These are phyloP conservation scores for Coccomyxa subellipsoidea DNA, from an alignment of 163 green algal species.

Conservation along the genomic window DNA sequence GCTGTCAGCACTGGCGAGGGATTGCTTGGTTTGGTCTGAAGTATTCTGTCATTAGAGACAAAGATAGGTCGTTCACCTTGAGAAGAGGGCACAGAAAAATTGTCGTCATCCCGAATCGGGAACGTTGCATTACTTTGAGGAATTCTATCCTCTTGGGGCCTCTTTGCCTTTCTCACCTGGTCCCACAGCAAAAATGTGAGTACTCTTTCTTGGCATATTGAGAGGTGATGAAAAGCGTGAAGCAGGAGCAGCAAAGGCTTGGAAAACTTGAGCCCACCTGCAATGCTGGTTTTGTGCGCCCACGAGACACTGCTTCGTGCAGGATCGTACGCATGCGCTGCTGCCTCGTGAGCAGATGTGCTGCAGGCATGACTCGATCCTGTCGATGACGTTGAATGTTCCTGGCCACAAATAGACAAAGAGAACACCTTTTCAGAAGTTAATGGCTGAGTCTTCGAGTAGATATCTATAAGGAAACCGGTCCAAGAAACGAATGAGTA, in stretches of 20 bases:
- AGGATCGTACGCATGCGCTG: not conserved
- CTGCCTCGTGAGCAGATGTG: not conserved
- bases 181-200: not conserved
- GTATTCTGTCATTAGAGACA: not conserved
- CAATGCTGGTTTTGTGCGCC: not conserved
- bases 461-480: not conserved
- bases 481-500: not conserved
- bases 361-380: not conserved
- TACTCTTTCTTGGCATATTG: not conserved
- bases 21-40: not conserved
- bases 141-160: not conserved
- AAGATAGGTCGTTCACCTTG: not conserved
- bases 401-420: not conserved
- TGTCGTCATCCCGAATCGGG: not conserved
- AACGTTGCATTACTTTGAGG: not conserved
- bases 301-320: not conserved
- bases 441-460: not conserved
- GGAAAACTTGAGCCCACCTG: not conserved
- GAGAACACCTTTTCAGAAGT: not conserved
- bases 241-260: not conserved
- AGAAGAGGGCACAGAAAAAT: not conserved
- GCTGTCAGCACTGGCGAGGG: not conserved
- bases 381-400: not conserved
- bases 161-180: not conserved
- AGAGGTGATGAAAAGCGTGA: too few species aligned